Evolutionary conservation across 2,329 filamentous ascomycete genomes (phyloP).

Genomic region (Aspergillus sp.): DNA sequence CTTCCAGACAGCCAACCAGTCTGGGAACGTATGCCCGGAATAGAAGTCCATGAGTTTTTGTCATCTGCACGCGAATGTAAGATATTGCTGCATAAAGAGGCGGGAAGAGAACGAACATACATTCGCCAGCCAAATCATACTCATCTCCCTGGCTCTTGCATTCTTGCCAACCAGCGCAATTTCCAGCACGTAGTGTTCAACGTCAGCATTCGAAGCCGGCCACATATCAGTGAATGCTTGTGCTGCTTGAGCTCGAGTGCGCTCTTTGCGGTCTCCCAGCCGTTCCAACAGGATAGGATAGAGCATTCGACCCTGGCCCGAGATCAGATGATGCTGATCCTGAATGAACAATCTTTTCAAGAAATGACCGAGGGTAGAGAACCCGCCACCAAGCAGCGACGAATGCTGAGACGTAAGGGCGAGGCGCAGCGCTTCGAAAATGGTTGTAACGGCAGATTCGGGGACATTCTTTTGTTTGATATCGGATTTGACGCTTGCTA

Average conservation of each 20-base stretch:
- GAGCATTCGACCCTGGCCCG: slow-evolving; percentile 62
- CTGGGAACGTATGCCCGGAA: slow-evolving; percentile 78
- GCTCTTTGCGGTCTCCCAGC: slow-evolving; percentile 82
- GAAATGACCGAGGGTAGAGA: slow-evolving; percentile 81
- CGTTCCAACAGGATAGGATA: slow-evolving; percentile 73
- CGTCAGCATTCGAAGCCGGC: slow-evolving; percentile 60
- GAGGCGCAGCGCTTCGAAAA: slow-evolving; percentile 75
- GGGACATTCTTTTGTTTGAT: slow-evolving; percentile 93
- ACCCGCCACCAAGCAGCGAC: slow-evolving; percentile 71
- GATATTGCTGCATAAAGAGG: background rate
- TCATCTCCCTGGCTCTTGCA: slow-evolving; percentile 73
- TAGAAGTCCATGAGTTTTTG: slow-evolving; percentile 67
- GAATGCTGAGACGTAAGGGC: slow-evolving; percentile 72
- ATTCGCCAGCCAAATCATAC: slow-evolving; percentile 77
- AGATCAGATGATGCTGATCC: slow-evolving; percentile 65
- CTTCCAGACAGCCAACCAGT: slow-evolving; percentile 80
- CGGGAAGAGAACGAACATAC: slow-evolving; percentile 37
- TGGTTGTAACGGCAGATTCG: slow-evolving; percentile 58
- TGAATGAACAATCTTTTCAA: slow-evolving; percentile 80
- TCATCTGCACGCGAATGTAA: slow-evolving; percentile 53
- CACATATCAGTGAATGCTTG: slow-evolving; percentile 75
- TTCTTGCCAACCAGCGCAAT: slow-evolving; percentile 73
- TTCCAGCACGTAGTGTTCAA: slow-evolving; percentile 74
- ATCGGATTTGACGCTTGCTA: slow-evolving; percentile 71
- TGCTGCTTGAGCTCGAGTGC: slow-evolving; percentile 65